Percentiles rank a stretch among this genome's conserved stretches.
phyloP scores from a whole-genome alignment of 2,329 filamentous ascomycete genomes.

The Coleophoma eucalyptorum region DNA sequence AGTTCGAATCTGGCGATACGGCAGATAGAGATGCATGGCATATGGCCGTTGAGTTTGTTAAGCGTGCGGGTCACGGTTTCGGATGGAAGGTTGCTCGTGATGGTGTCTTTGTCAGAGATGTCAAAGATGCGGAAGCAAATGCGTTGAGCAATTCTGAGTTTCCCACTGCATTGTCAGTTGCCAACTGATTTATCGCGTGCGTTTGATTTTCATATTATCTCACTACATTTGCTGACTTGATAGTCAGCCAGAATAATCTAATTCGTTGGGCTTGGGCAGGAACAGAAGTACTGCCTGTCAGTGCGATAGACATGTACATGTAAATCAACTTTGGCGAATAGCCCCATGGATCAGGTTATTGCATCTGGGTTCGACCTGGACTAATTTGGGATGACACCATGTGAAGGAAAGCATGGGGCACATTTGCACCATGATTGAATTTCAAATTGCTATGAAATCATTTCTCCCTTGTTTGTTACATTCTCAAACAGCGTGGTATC shows the following conservation, averaged over 20 bases:
- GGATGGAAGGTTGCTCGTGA: constrained; percentile 40
- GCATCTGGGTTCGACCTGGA: too few species aligned
- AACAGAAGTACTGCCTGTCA: constrained; percentile 18
- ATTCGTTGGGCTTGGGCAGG: constrained; percentile 24
- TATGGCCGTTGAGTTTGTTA: constrained; percentile 37
- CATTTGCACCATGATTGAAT: too few species aligned
- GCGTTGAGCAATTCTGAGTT: constrained; percentile 5
- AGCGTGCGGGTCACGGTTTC: constrained; percentile 27
- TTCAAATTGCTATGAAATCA: too few species aligned
- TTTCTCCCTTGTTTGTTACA: too few species aligned
- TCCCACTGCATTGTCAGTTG: constrained; percentile 21
- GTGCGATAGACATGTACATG: constrained; percentile 15
- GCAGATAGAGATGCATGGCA: constrained; percentile 42
- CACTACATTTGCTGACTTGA: constrained; percentile 3
- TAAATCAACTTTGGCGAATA: too few species aligned
- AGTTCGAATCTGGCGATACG: constrained; percentile 47
- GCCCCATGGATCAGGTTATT: too few species aligned
- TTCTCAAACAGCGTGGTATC: too few species aligned
- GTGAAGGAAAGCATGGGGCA: too few species aligned
- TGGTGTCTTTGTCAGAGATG: constrained; percentile 39
- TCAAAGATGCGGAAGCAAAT: constrained; percentile 4
- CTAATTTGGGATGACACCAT: too few species aligned
- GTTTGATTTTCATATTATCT: neutral
- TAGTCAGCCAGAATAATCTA: constrained; percentile 15
- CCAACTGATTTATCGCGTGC: constrained; percentile 6